Conservation (phyloP, 148 eudicot genomes). For the Polygonum maritimum region DNA sequence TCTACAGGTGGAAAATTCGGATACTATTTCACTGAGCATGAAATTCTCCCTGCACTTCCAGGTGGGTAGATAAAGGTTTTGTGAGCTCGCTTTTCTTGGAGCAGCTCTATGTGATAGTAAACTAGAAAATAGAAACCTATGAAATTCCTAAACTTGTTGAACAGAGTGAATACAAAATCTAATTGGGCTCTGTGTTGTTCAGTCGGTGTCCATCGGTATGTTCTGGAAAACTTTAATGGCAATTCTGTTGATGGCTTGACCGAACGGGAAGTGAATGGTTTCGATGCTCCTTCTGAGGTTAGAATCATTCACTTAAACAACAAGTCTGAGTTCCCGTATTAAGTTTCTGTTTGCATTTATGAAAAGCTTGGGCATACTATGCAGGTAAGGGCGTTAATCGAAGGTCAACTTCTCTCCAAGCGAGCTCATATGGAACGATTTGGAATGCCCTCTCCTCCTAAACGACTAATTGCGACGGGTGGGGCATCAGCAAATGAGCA, state of each 20-base stretch:
- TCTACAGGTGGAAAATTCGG: constrained; percentile 77
- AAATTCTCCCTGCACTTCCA: constrained; percentile 85
- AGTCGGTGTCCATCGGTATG: constrained; percentile 77
- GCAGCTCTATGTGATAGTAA: no score
- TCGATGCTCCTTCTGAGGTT: constrained; percentile 79
- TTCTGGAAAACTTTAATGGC: constrained; percentile 49
- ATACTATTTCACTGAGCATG: constrained; percentile 88
- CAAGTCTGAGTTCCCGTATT: background rate
- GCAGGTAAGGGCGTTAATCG: constrained; percentile 75
- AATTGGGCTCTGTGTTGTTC: constrained; percentile 13
- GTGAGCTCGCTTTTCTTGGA: background rate
- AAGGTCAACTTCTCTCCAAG: constrained; percentile 80
- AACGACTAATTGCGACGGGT: constrained; percentile 87
- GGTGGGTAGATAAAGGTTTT: constrained; percentile 24
- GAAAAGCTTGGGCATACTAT: background rate
- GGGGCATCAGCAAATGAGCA: constrained; percentile 81
- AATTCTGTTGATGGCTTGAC: constrained; percentile 44
- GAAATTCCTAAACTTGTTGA: no score
- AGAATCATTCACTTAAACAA: background rate
- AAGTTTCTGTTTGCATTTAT: background rate
- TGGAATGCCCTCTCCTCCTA: constrained; percentile 93
- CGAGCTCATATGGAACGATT: constrained; percentile 80
- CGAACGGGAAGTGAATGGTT: constrained; percentile 56
- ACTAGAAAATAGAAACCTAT: no score
- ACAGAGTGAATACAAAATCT: background rate